Conservation (phyloP, 78 protist species). For the Pelomyxa schiedti region DNA sequence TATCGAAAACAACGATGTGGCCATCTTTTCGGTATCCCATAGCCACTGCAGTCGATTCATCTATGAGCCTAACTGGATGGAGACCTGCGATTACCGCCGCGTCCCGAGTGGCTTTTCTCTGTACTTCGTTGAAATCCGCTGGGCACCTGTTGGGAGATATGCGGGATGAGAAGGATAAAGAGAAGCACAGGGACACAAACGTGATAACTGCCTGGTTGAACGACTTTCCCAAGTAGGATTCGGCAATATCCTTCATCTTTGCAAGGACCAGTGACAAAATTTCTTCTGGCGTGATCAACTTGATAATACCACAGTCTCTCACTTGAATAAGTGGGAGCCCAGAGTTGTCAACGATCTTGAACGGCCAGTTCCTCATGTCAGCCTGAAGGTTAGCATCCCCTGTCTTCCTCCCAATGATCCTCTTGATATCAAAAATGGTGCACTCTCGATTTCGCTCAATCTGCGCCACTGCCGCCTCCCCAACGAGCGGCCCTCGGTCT, state of each 20-base stretch:
- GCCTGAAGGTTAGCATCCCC: slow-evolving; percentile 78
- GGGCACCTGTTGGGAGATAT: too few species aligned
- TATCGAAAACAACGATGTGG: slow-evolving; percentile 59
- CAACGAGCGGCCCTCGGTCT: slow-evolving; percentile 82
- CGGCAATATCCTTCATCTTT: slow-evolving; percentile 93
- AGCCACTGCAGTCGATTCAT: slow-evolving; percentile 97
- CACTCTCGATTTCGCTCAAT: slow-evolving; percentile 87
- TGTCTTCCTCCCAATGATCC: slow-evolving; percentile 91
- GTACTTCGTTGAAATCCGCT: slow-evolving; percentile 68
- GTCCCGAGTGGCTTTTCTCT: slow-evolving; percentile 37
- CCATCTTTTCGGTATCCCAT: slow-evolving; percentile 76
- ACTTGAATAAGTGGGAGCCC: slow-evolving; percentile 83
- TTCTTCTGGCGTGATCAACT: slow-evolving; percentile 94
- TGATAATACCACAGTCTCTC: slow-evolving; percentile 63
- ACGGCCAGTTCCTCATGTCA: slow-evolving; percentile 93
- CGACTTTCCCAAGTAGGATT: slow-evolving; percentile 81
- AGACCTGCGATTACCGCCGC: neutral
- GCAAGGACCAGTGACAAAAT: slow-evolving; percentile 95
- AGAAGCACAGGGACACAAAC: slow-evolving; percentile 75
- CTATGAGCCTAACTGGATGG: slow-evolving; percentile 57
- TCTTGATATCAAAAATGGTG: slow-evolving; percentile 95
- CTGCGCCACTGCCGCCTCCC: slow-evolving; percentile 83
- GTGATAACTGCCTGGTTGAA: slow-evolving; percentile 88
- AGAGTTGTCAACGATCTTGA: slow-evolving; percentile 66
- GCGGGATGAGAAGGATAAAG: neutral